Evolutionary conservation across 176 grass and related monocot genomes (phyloP).

Genomic region (Juncus effusus): DNA sequence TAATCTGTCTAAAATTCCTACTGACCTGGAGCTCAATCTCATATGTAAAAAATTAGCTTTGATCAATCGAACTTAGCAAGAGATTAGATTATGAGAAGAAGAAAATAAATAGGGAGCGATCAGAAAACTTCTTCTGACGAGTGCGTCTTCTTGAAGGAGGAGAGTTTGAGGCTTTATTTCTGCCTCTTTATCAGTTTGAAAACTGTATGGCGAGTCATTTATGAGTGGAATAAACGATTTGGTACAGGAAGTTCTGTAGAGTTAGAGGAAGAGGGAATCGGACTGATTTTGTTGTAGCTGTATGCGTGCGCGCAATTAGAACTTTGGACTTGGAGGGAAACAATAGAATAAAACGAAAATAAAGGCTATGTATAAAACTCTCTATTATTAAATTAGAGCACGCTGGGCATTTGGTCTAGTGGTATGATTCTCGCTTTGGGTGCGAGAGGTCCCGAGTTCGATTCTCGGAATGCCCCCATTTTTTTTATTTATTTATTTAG

Average conservation of each 20-base stretch:
- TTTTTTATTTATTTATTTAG: background rate
- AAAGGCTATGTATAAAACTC: background rate
- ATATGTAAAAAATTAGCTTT: background rate
- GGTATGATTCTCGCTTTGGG: conserved; percentile 99
- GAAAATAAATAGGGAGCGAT: background rate
- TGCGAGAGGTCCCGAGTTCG: conserved; percentile 93
- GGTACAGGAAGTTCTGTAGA: too few relatives aligned
- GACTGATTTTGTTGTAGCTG: background rate
- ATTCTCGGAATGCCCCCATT: conserved; percentile 90
- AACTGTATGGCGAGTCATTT: background rate
- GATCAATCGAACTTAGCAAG: conserved; percentile 1
- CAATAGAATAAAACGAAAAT: background rate
- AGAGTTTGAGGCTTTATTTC: background rate
- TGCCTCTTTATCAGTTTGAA: background rate
- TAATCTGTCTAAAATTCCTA: conserved; percentile 2
- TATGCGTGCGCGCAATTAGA: background rate
- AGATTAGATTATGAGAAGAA: background rate
- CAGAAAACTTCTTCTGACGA: conserved; percentile 5
- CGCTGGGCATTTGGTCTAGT: conserved; percentile 81
- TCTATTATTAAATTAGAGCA: background rate
- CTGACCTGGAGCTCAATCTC: background rate
- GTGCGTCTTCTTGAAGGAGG: conserved; percentile 7
- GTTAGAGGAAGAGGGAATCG: too few relatives aligned
- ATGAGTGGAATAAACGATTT: too few relatives aligned
- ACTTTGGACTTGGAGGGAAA: conserved; percentile 9